Base-by-base conservation (phyloP, 2,329 filamentous ascomycete genomes). In the Neonectria hederae region DNA sequence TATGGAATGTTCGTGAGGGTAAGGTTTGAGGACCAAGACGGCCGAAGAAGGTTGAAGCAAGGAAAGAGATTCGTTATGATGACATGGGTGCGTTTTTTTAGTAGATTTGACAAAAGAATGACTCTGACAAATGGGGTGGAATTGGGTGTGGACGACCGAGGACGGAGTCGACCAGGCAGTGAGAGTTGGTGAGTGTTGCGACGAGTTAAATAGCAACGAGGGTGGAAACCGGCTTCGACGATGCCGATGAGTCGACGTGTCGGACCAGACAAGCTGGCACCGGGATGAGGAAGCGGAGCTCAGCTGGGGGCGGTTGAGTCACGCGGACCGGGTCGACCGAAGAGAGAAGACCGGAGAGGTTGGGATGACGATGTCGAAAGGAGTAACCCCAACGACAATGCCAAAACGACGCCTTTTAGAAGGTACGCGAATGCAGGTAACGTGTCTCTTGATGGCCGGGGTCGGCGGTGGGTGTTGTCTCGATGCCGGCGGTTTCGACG, bases 21-120 rank as follows among this genome's bases (percentile, higher is more conserved):
- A 67, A 74, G 68, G 66, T 70, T 68, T 64, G 58, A 69, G 61
- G 75, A 76, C 74, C 74, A 70, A 62, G 69, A 66, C 52, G 74
- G 75, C 74, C 74, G 69, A 65, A 65, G 68, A 73, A 73, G 66
- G 63, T 72, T 72, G 66, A 74, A 69, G 69, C 72, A 78, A 76
- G 71, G 74, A 75, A 74, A 67, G 71, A 73, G 59, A 74, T 75
- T 79, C 80, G 81, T 83, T 83, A 83, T 78, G 70, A 76, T 75
- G 76, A 82, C 81, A 83, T 83, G 75, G 76, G 76, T 71, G 73
- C 76, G 74, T 75, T 76, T 70, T 70, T 72, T 67, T 72, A 65
- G 66, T 65, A 66, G 55, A 38, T 69, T 68, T 64, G 54, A 51
- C 54, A 69, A 74, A 76, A 72, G 72, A 74, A 71, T 72, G 75